Base-by-base conservation (phyloP, 1,284 basidiomycete genomes). In the Cryptococcus jaspeensis region DNA sequence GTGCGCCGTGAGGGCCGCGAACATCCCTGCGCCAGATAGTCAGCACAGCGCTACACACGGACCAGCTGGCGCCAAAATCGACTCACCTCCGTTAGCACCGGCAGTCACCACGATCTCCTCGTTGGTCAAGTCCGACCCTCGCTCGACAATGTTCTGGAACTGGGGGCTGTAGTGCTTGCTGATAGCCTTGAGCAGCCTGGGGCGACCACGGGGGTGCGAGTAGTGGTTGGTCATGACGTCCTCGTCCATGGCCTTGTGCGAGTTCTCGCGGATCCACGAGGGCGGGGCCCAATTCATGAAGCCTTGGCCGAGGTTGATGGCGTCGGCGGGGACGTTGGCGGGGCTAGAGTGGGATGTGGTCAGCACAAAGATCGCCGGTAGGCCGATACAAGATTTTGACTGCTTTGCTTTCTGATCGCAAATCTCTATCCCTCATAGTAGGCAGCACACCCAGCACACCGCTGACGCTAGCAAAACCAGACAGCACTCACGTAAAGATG, bases 31-130 rank as follows among this genome's bases (percentile, higher is more conserved):
- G 23, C 43, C 16, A 5, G 45, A 40, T 38, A 16, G 44, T 55
- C 49, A 59, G 48, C 28, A n/a, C 20, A 4, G 5, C 1, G 12
- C n/a, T 6, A 2, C n/a, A 15, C 18, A 9, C 18, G 28, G 12
- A 13, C 32, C 35, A 11, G 18, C 22, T 50, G 28, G 12, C 4
- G 22, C 38, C 3, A 7, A 18, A 49, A 18, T 25, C 22, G 15
- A 65, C 79, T 62, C 62, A 88, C 92, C 92, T 83, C 93, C 89
- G 74, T 96, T 99, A 3, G 94, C 94, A 43, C 96, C 96, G 59
- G 93, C 92, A 0, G 94, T 95, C 42, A 99, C 88, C 39, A 93
- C 80, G 48, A 99, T 92, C 75, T 99, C 93, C 66, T 97, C 91
- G 9, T 87, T 81, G 69, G 93, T 85, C 28, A 99, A 82, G 16